phyloP scores from a whole-genome alignment of 306 rosid species.

The Cicer yamashitae region DNA sequence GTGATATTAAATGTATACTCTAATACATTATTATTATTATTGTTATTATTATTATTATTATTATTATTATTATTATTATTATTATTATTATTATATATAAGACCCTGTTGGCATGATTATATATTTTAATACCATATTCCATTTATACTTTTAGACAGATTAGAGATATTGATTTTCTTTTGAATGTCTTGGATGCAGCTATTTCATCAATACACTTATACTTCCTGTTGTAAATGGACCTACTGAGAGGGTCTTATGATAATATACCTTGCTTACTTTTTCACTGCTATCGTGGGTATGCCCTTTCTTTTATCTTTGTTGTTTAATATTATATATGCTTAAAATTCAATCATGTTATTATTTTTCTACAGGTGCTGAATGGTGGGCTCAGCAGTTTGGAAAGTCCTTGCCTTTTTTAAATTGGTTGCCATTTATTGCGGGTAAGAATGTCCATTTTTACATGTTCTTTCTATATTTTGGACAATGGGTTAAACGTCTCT shows the following conservation, averaged over 20 bases:
- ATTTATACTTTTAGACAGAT: neutral
- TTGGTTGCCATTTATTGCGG: conserved; percentile 74
- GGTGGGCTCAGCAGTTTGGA: conserved; percentile 84
- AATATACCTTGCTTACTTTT: conserved; percentile 71
- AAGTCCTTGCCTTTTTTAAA: conserved; percentile 74
- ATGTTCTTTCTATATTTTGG: conserved; percentile 30
- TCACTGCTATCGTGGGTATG: conserved; percentile 90
- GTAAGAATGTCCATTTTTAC: conserved; percentile 51
- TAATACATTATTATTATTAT: too few relatives aligned
- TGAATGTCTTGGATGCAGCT: conserved; percentile 64
- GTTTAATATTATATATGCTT: conserved; percentile 4
- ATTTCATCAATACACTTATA: conserved; percentile 84
- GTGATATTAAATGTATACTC: neutral
- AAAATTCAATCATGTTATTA: conserved; percentile 13
- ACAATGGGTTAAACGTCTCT: conserved; percentile 16
- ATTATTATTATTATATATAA: too few relatives aligned
- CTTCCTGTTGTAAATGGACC: conserved; percentile 95
- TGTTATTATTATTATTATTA: too few relatives aligned
- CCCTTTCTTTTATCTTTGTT: conserved; percentile 29
- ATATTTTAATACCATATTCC: conserved; percentile 16
- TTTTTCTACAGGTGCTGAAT: conserved; percentile 74
- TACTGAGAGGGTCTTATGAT: conserved; percentile 92
- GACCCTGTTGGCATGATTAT: conserved; percentile 1
- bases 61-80: too few relatives aligned
- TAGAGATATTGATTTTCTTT: conserved; percentile 43